A percentile compares a stretch with the other conserved stretches of the same genome.
Conservation (phyloP, 1,284 basidiomycete genomes). For the Papiliotrema nemorosa region DNA sequence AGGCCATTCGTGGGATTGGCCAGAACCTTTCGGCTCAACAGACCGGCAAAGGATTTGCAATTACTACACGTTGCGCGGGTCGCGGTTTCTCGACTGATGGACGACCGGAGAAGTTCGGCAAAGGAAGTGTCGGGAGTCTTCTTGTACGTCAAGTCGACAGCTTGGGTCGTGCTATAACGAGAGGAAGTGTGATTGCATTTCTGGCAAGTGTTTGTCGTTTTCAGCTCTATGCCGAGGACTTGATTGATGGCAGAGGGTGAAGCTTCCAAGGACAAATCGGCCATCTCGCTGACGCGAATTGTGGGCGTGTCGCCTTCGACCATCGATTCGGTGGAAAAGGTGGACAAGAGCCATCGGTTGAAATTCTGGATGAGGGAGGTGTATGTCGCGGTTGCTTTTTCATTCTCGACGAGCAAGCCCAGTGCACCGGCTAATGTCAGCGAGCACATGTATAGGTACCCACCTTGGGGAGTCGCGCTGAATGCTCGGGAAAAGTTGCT, state of each 20-base stretch:
- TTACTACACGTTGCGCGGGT: constrained; percentile 81
- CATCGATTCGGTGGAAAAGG: constrained; percentile 37
- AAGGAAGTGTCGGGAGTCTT: constrained; percentile 55
- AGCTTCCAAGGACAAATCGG: constrained; percentile 9
- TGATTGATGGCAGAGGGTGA: constrained; percentile 67
- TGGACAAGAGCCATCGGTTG: constrained; percentile 79
- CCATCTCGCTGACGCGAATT: constrained; percentile 12
- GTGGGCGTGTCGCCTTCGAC: constrained; percentile 35
- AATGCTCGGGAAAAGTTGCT: constrained; percentile 96
- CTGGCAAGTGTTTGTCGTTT: constrained; percentile 69
- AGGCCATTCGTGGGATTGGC: constrained; percentile 55
- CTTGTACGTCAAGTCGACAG: constrained; percentile 83
- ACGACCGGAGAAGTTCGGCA: constrained; percentile 65
- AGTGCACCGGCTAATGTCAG: constrained; percentile 65
- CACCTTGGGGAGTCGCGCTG: constrained; percentile 69
- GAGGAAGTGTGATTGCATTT: constrained; percentile 67
- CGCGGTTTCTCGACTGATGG: constrained; percentile 73
- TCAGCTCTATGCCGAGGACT: constrained; percentile 70
- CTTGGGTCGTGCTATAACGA: constrained; percentile 71
- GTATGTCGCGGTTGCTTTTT: constrained; percentile 68
- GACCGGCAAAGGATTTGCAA: constrained; percentile 72
- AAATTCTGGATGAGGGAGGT: constrained; percentile 88
- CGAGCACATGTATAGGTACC: not conserved
- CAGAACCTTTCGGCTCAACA: constrained; percentile 70
- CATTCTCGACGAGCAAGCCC: constrained; percentile 84